These are phyloP conservation scores for Amanita phalloides DNA, from an alignment of 768 basidiomycete genomes.

Conservation along the genomic window DNA sequence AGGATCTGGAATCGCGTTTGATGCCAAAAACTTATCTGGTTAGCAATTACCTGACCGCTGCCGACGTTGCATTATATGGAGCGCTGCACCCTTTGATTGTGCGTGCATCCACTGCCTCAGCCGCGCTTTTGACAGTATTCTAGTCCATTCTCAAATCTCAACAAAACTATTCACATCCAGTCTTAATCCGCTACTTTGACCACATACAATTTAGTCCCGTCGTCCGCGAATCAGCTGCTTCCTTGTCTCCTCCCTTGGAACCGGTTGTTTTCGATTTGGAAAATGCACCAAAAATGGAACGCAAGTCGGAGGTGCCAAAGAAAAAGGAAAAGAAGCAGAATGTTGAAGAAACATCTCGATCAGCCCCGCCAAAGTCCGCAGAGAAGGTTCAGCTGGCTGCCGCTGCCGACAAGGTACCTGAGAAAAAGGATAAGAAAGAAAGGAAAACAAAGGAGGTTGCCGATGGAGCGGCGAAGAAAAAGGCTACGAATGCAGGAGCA, in stretches of 20 bases:
- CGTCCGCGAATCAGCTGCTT: constrained; percentile 46
- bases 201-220: constrained; percentile 72
- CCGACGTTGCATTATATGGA: constrained; percentile 87
- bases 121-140: background rate
- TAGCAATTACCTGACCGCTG: constrained; percentile 74
- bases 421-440: constrained; percentile 49
- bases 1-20: constrained; percentile 69
- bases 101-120: constrained; percentile 18
- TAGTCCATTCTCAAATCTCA: constrained; percentile 61
- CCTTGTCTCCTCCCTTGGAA: constrained; percentile 39
- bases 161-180: constrained; percentile 73
- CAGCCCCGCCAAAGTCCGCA: constrained; percentile 14
- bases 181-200: constrained; percentile 89
- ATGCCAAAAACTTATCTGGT: constrained; percentile 78
- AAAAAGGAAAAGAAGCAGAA: constrained; percentile 59
- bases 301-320: constrained; percentile 63
- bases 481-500: constrained; percentile 24
- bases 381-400: constrained; percentile 13
- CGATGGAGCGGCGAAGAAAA: constrained; percentile 26
- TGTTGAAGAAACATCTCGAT: constrained; percentile 15
- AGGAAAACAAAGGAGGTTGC: constrained; percentile 38
- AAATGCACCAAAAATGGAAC: constrained; percentile 62
- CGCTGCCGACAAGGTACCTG: constrained; percentile 15
- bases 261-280: constrained; percentile 62
- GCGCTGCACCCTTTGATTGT: constrained; percentile 80